Evolutionary conservation across 495 filamentous ascomycete species (phyloP).

Genomic region (Penicillium chermesinum): DNA sequence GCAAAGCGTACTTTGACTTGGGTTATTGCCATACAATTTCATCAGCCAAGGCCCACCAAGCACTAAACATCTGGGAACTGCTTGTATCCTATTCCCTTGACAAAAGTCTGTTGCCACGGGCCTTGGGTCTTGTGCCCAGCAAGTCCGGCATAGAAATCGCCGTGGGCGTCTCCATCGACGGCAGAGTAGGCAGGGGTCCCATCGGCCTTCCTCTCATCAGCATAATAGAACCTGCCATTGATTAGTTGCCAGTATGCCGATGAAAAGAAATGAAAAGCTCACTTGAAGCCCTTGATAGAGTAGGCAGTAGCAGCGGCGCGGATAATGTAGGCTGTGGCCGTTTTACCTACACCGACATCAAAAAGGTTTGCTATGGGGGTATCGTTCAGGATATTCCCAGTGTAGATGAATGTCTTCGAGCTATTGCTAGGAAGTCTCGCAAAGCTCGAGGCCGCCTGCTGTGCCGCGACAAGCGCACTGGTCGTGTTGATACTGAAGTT

Average conservation of each 20-base stretch:
- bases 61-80: neutral
- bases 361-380: neutral
- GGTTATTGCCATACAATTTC: too few species aligned
- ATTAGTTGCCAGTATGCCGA: neutral
- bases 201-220: neutral
- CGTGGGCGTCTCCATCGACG: neutral
- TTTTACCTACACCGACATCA: neutral
- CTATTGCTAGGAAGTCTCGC: neutral
- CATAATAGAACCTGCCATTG: neutral
- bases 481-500: neutral
- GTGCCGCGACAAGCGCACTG: neutral
- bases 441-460: neutral
- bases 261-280: neutral
- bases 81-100: neutral
- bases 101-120: neutral
- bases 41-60: too few species aligned
- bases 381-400: neutral
- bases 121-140: neutral
- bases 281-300: neutral
- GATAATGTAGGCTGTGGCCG: neutral
- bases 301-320: neutral
- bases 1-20: too few species aligned
- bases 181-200: neutral
- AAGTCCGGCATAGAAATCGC: neutral
- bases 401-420: neutral